Conservation (phyloP, 2,329 filamentous ascomycete genomes). For the Phialophora verrucosa region DNA sequence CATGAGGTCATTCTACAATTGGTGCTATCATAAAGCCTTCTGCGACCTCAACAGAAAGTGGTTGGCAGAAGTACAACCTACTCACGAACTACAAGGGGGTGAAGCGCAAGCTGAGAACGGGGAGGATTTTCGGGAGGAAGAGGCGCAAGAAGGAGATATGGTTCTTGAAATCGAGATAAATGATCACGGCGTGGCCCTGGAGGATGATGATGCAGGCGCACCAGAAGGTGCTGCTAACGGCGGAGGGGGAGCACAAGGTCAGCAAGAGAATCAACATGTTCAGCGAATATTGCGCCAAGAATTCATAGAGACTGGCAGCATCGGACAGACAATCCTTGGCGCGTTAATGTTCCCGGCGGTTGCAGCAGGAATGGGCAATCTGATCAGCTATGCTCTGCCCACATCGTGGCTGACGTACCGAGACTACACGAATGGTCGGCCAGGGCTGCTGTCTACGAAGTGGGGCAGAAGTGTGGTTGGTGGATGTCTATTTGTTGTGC, state of each 20-base stretch:
- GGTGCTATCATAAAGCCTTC: slow-evolving; percentile 66
- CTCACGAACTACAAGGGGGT: slow-evolving; percentile 46
- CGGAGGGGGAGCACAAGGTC: slow-evolving; percentile 12
- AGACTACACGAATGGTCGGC: slow-evolving; percentile 51
- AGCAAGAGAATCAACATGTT: slow-evolving; percentile 36
- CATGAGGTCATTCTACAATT: slow-evolving; percentile 67
- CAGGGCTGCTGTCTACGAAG: slow-evolving; percentile 76
- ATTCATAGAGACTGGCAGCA: slow-evolving; percentile 58
- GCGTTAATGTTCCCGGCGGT: slow-evolving; percentile 82
- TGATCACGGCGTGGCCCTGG: slow-evolving; percentile 52
- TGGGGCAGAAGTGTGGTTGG: slow-evolving; percentile 91
- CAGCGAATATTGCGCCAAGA: slow-evolving; percentile 50
- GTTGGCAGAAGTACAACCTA: slow-evolving; percentile 67
- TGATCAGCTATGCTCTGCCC: slow-evolving; percentile 73
- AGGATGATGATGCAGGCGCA: slow-evolving; percentile 47
- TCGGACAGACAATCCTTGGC: slow-evolving; percentile 67
- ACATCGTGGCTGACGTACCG: slow-evolving; percentile 65
- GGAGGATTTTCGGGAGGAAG: slow-evolving; percentile 41
- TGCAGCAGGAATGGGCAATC: slow-evolving; percentile 76
- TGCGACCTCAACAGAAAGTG: slow-evolving; percentile 63
- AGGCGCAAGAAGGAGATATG: slow-evolving; percentile 47
- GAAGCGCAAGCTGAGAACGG: slow-evolving; percentile 42
- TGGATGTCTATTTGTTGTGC: slow-evolving; percentile 83
- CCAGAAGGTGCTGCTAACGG: slow-evolving; percentile 40
- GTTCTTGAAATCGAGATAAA: slow-evolving; percentile 59